Conservation (phyloP, 2,329 filamentous ascomycete species). For the Mycosphaerella arachidis region DNA sequence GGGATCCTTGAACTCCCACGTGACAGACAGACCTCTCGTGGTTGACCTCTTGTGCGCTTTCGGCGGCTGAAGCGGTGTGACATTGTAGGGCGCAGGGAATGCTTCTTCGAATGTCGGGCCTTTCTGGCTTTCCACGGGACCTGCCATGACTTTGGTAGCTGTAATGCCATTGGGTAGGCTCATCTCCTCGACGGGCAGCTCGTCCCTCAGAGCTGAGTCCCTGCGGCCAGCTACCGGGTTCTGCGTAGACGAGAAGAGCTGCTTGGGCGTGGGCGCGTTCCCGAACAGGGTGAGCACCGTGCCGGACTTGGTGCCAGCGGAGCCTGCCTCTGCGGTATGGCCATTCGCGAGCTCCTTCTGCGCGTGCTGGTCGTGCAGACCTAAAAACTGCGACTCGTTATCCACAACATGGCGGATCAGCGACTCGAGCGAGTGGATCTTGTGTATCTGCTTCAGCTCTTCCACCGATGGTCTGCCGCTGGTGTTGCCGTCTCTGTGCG, state of each 20-base stretch:
- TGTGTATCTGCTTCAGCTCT: constrained; percentile 35
- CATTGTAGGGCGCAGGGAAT: constrained; percentile 63
- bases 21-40: constrained; percentile 52
- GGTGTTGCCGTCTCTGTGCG: constrained; percentile 15
- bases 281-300: constrained; percentile 73
- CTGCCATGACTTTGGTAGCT: constrained; percentile 60
- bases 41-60: constrained; percentile 66
- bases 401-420: constrained; percentile 27
- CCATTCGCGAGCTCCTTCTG: constrained; percentile 22
- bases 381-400: constrained; percentile 23
- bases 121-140: constrained; percentile 44
- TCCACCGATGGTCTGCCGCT: constrained; percentile 33
- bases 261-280: constrained; percentile 66
- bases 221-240: constrained; percentile 11
- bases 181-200: constrained; percentile 54
- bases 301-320: constrained; percentile 38
- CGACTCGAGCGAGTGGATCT: constrained; percentile 27
- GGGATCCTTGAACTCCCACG: constrained; percentile 40
- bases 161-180: constrained; percentile 71
- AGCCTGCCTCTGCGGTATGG: not conserved
- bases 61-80: constrained; percentile 61
- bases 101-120: constrained; percentile 66
- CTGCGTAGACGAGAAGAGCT: constrained; percentile 83
- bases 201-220: constrained; percentile 23
- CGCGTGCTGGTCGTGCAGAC: constrained; percentile 1